Evolutionary conservation across 2,329 filamentous ascomycete genomes (phyloP).

Genomic region (Pseudopithomyces chartarum): DNA sequence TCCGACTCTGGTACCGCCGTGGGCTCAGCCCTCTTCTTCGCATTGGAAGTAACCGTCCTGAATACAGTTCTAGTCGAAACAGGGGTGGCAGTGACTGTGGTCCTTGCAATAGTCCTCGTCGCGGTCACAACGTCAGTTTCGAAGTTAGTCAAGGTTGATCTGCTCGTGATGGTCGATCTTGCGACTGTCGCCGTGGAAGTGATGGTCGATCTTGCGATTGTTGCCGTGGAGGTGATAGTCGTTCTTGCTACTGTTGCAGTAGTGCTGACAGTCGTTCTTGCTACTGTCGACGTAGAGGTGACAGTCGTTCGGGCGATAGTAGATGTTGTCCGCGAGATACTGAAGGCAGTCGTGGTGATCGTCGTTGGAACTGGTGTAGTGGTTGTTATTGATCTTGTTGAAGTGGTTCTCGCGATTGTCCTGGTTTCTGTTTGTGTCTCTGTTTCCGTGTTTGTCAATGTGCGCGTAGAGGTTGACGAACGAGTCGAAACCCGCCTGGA

Average conservation of each 20-base stretch:
- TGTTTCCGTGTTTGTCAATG: background rate
- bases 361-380: background rate
- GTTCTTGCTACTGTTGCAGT: too few species aligned
- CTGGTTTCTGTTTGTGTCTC: background rate
- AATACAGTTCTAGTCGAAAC: background rate
- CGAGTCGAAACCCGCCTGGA: background rate
- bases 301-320: too few species aligned
- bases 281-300: background rate
- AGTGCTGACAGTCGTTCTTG: background rate
- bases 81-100: background rate
- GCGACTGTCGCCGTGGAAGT: background rate
- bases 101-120: background rate
- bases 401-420: background rate
- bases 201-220: too few species aligned
- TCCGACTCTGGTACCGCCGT: background rate
- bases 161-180: background rate
- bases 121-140: too few species aligned
- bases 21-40: background rate
- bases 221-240: too few species aligned
- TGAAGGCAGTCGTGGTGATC: background rate
- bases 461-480: background rate
- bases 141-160: background rate
- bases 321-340: too few species aligned
- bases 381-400: background rate
- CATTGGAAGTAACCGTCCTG: background rate